Base-by-base conservation (phyloP, 768 basidiomycete genomes). In the Boletus fagicola region DNA sequence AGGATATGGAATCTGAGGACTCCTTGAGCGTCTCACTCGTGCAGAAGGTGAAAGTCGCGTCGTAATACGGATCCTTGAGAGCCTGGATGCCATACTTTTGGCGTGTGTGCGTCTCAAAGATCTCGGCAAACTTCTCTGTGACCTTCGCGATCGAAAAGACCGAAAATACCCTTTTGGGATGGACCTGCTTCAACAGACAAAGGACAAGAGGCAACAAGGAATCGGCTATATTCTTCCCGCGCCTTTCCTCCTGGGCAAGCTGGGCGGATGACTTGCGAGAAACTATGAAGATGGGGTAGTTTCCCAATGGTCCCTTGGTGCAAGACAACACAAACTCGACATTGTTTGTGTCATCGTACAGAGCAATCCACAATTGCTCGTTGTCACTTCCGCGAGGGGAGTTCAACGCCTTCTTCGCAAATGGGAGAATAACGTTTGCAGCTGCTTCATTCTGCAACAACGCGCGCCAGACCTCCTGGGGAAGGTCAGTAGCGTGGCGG, bases 141-240 rank as follows among this genome's bases (percentile, higher is more conserved):
- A 89, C 70, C 10, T 64, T 61, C 4, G 82, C 76, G 6, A 78
- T 75, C 3, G 85, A 81, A 57, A 89, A 92, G 16, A 90, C 75
- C 2, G 90, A 88, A 66, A 85, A 91, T 0, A 65, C 58, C 31
- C 64, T 49, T 20, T 48, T 12, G 0, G 66, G 26, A 38, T 40
- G 53, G 38, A 66, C 59, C 20, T 57, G 35, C 8, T 65, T 3
- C 5, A 68, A 45, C 13, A 66, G 33, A 16, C 66, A 36, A 3
- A 5, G 31, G 45, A 65, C 59, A 8, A 66, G 65, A 0, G 59
- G 56, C 0, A 1, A 12, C 20, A 68, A 9, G 31, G 63, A 15
- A 18, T 58, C 50, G 8, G 48, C n/a, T 0, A 68, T n/a, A 3
- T 16, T 7, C 39, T 20, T 52, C 13, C 59, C 59, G 1, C 5